Conservation (phyloP, 2,329 filamentous ascomycete species). For the Neofusicoccum laricinum region DNA sequence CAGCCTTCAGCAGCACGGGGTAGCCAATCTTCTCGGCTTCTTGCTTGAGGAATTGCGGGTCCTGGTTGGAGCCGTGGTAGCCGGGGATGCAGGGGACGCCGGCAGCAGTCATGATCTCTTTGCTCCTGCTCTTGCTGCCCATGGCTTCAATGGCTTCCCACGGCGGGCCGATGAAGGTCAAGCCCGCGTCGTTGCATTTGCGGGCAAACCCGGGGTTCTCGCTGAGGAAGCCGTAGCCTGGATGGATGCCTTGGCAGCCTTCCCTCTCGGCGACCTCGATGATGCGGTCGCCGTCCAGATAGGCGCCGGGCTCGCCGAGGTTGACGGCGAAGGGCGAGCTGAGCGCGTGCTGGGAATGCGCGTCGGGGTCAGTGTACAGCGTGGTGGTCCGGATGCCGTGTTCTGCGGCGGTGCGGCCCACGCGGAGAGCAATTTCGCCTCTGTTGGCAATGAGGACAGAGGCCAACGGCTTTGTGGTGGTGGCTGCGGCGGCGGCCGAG, state of each 20-base stretch:
- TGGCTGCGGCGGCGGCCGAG: not conserved
- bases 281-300: slow-evolving; percentile 91
- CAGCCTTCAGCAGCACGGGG: slow-evolving; percentile 63
- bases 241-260: slow-evolving; percentile 88
- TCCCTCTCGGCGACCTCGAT: slow-evolving; percentile 82
- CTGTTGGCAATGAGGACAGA: slow-evolving; percentile 95
- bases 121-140: slow-evolving; percentile 89
- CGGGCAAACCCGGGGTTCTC: slow-evolving; percentile 91
- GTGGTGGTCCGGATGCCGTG: slow-evolving; percentile 93
- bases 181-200: slow-evolving; percentile 81
- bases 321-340: slow-evolving; percentile 81
- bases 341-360: slow-evolving; percentile 80
- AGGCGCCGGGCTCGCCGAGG: slow-evolving; percentile 77
- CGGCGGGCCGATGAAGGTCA: slow-evolving; percentile 93
- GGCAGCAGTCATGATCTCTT: slow-evolving; percentile 95
- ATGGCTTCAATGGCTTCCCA: slow-evolving; percentile 73
- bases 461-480: slow-evolving; percentile 39
- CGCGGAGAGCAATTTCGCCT: slow-evolving; percentile 92
- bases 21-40: slow-evolving; percentile 72
- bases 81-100: slow-evolving; percentile 95
- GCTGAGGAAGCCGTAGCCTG: slow-evolving; percentile 90
- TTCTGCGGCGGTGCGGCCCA: slow-evolving; percentile 80
- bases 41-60: slow-evolving; percentile 57
- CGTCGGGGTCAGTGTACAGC: slow-evolving; percentile 90
- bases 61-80: slow-evolving; percentile 86